phyloP scores from a whole-genome alignment of 2,329 filamentous ascomycete genomes.

The Lachnellula subtilissima region DNA sequence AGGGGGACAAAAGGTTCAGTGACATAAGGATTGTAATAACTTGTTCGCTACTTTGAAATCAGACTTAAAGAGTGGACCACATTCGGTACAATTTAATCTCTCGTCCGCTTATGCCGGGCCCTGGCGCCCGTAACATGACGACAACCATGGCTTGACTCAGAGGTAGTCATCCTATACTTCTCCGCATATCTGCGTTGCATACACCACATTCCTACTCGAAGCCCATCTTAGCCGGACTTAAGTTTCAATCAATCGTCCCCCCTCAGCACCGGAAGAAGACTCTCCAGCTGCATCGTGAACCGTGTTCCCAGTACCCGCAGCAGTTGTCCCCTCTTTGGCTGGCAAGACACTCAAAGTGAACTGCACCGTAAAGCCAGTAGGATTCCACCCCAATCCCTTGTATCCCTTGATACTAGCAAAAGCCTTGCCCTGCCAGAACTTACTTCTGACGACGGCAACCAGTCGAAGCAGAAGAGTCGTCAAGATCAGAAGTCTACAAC shows the following conservation, averaged over 20 bases:
- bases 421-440: conserved; percentile 1
- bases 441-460: neutral
- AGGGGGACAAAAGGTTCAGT: too few relatives aligned
- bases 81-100: too few relatives aligned
- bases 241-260: neutral
- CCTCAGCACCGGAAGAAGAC: neutral
- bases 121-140: too few relatives aligned
- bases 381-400: neutral
- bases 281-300: neutral
- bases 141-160: too few relatives aligned
- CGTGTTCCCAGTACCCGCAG: neutral
- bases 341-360: neutral
- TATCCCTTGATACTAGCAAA: neutral
- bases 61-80: too few relatives aligned
- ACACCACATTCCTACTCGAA: neutral
- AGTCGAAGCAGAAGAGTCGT: neutral
- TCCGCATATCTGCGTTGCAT: neutral
- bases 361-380: neutral
- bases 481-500: neutral
- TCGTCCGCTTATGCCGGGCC: too few relatives aligned
- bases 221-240: neutral
- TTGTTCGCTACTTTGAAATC: too few relatives aligned
- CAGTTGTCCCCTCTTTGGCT: neutral
- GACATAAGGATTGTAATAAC: too few relatives aligned
- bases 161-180: too few relatives aligned